phyloP scores from a whole-genome alignment of 768 basidiomycete species.

The Lactarius hatsudake region DNA sequence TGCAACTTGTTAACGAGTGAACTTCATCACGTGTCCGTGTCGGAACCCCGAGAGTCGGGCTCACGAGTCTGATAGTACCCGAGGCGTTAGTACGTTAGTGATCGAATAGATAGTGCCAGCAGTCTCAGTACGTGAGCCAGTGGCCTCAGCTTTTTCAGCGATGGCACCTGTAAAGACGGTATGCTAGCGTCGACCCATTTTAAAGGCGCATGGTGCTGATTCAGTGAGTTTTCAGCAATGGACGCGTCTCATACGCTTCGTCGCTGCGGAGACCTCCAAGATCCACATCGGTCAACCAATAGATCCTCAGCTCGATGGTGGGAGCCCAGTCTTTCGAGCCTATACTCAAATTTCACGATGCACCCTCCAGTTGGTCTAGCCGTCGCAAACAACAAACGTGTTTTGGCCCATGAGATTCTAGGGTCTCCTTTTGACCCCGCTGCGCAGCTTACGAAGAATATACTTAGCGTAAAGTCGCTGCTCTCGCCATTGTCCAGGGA shows the following conservation, averaged over 20 bases:
- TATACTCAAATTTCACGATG: not conserved
- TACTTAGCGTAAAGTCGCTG: conserved; percentile 69
- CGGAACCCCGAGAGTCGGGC: too few relatives aligned
- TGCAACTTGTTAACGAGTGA: too few relatives aligned
- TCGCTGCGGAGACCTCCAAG: conserved; percentile 68
- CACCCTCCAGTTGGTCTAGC: conserved; percentile 51
- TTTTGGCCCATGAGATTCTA: conserved; percentile 69
- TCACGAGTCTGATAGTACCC: too few relatives aligned
- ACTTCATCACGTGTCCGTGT: conserved; percentile 21
- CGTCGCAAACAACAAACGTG: conserved; percentile 48
- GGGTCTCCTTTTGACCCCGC: conserved; percentile 67
- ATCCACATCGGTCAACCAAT: conserved; percentile 80
- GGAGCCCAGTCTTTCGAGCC: conserved; percentile 15
- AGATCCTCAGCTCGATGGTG: conserved; percentile 63
- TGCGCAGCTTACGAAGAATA: conserved; percentile 57
- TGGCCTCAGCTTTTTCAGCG: conserved; percentile 16
- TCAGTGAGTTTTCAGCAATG: conserved; percentile 49
- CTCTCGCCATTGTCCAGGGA: conserved; percentile 66
- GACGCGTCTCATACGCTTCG: conserved; percentile 80
- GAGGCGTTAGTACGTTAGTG: too few relatives aligned
- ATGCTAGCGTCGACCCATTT: conserved; percentile 26
- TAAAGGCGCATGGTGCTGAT: not conserved
- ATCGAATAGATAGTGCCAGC: not conserved
- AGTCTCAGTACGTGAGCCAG: not conserved
- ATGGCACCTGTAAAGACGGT: conserved; percentile 65